Evolutionary conservation across 495 filamentous ascomycete species (phyloP).

Genomic region (Podospora conica): DNA sequence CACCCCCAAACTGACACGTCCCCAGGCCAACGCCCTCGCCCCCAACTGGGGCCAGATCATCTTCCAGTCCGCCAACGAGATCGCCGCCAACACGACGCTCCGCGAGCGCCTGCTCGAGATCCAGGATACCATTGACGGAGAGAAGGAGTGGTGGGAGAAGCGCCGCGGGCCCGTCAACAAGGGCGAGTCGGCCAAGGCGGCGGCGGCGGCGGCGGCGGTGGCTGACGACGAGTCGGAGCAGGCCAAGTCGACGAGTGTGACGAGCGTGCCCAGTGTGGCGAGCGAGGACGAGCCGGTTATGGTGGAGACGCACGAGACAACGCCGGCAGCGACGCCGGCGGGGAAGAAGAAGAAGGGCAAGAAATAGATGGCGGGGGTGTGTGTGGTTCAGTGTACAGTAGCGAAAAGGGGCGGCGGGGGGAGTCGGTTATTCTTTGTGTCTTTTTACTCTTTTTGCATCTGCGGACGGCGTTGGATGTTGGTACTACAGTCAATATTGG

Average conservation of each 20-base stretch:
- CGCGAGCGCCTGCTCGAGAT: constrained; percentile 74
- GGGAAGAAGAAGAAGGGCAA: constrained; percentile 73
- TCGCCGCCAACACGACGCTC: constrained; percentile 68
- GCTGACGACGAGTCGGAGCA: constrained; percentile 48
- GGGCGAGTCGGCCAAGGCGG: constrained; percentile 72
- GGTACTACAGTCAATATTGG: constrained; percentile 9
- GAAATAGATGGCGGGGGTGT: constrained; percentile 46
- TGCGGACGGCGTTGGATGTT: constrained; percentile 27
- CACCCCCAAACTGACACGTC: neutral
- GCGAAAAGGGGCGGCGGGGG: constrained; percentile 2
- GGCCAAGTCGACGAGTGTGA: constrained; percentile 9
- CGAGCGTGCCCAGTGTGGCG: constrained; percentile 20
- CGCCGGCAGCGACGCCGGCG: constrained; percentile 41
- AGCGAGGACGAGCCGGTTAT: constrained; percentile 84
- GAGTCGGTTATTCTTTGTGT: too few relatives aligned
- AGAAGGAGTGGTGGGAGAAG: constrained; percentile 92
- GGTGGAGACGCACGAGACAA: constrained; percentile 63
- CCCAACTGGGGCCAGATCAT: constrained; percentile 88
- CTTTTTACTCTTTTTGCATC: constrained; percentile 15
- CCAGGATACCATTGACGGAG: constrained; percentile 57
- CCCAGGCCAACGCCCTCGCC: constrained; percentile 74
- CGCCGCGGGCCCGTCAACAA: constrained; percentile 59
- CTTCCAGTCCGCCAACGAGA: constrained; percentile 88
- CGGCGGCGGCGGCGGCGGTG: constrained; percentile 62
- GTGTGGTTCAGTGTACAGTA: constrained; percentile 17